Evolutionary conservation across 371 early-diverging fungal genomes (phyloP).

Genomic region (Lichtheimia ramosa): DNA sequence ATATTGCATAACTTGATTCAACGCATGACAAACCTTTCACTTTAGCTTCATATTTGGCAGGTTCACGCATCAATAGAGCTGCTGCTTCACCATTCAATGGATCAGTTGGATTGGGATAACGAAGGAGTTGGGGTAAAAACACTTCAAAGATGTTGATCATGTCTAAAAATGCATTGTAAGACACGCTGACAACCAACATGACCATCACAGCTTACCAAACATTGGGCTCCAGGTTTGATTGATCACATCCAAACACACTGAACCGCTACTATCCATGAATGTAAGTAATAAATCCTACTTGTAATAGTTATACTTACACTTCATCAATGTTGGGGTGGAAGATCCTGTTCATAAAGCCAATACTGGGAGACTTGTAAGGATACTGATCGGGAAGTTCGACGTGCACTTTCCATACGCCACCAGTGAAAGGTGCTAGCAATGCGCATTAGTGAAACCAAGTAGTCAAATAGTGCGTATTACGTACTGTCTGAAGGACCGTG

Average conservation of each 20-base stretch:
- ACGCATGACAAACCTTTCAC: slow-evolving; percentile 69
- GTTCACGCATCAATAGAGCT: slow-evolving; percentile 93
- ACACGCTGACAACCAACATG: not conserved
- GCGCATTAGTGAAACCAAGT: not conserved
- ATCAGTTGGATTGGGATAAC: slow-evolving; percentile 99
- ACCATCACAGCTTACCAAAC: slow-evolving; percentile 76
- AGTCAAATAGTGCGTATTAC: slow-evolving; percentile 19
- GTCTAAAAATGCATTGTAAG: slow-evolving; percentile 50
- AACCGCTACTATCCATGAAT: slow-evolving; percentile 81
- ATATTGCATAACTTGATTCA: not conserved
- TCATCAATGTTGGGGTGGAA: slow-evolving; percentile 99
- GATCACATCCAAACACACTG: slow-evolving; percentile 99
- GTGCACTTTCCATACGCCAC: slow-evolving; percentile 97
- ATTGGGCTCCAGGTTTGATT: slow-evolving; percentile 99
- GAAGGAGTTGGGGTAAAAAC: slow-evolving; percentile 96
- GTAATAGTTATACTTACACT: slow-evolving; percentile 60
- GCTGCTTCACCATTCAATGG: slow-evolving; percentile 99
- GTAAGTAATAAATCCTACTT: not conserved
- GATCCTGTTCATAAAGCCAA: slow-evolving; percentile 99
- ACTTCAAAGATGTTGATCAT: slow-evolving; percentile 99
- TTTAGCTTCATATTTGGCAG: slow-evolving; percentile 86
- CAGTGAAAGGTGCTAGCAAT: slow-evolving; percentile 84
- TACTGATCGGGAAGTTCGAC: slow-evolving; percentile 99
- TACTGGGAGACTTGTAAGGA: slow-evolving; percentile 99
- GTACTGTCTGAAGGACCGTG: slow-evolving; percentile 94